phyloP scores from a whole-genome alignment of 495 filamentous ascomycete species.

The Annulohypoxylon moriforme region DNA sequence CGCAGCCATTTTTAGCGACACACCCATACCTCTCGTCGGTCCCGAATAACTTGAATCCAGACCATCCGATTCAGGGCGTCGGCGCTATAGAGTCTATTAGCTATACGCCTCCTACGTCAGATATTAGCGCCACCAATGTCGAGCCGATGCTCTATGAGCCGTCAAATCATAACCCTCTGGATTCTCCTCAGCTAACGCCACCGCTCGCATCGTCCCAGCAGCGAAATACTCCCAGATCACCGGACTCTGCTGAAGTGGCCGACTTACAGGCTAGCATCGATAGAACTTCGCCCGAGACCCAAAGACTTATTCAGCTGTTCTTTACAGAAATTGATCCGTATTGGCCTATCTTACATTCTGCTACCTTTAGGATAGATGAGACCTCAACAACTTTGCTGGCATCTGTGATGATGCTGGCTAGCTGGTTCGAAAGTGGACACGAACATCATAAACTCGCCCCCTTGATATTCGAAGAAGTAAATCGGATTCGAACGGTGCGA shows the following conservation, averaged over 20 bases:
- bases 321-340: constrained; percentile 47
- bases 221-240: background rate
- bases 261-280: constrained; percentile 24
- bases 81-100: background rate
- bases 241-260: background rate
- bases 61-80: constrained; percentile 6
- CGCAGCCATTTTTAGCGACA: constrained; percentile 10
- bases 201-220: background rate
- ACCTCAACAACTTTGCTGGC: constrained; percentile 38
- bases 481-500: constrained; percentile 32
- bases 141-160: background rate
- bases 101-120: constrained; percentile 4
- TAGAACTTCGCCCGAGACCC: constrained; percentile 20
- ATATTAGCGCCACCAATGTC: background rate
- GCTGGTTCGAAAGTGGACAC: constrained; percentile 43
- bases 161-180: background rate
- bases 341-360: constrained; percentile 50
- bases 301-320: constrained; percentile 44
- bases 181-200: constrained; percentile 3
- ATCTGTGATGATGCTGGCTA: constrained; percentile 48
- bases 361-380: constrained; percentile 43
- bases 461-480: constrained; percentile 43
- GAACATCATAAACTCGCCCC: constrained; percentile 45
- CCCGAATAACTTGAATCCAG: constrained; percentile 3
- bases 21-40: background rate